phyloP scores from a whole-genome alignment of 2,329 filamentous ascomycete genomes.

The Annulohypoxylon truncatum region DNA sequence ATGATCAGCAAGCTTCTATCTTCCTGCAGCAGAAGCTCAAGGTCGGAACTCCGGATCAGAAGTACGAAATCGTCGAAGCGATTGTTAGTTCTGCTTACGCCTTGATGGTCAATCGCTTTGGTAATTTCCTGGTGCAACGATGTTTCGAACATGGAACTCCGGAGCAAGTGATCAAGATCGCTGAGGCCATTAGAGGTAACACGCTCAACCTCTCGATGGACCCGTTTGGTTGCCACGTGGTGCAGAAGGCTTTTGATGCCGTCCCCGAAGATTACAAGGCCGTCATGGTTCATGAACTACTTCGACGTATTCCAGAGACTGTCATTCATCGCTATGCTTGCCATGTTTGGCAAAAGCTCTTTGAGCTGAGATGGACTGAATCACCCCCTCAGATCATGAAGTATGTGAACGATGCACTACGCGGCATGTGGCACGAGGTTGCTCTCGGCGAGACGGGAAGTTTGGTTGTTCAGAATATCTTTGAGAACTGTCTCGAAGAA shows the following conservation, averaged over 20 bases:
- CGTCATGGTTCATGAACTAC: constrained; percentile 97
- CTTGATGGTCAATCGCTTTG: constrained; percentile 98
- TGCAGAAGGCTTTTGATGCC: constrained; percentile 98
- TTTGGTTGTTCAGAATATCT: constrained; percentile 98
- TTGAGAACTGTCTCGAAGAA: constrained; percentile 98
- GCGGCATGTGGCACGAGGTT: constrained; percentile 99
- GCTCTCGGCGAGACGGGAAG: constrained; percentile 97
- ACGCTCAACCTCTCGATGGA: constrained; percentile 97
- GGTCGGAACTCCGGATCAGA: constrained; percentile 92
- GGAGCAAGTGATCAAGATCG: constrained; percentile 94
- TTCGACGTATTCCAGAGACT: constrained; percentile 95
- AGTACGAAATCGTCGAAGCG: constrained; percentile 95
- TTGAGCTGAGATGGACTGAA: constrained; percentile 95
- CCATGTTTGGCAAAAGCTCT: constrained; percentile 99
- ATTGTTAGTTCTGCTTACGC: constrained; percentile 96
- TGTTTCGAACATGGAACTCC: constrained; percentile 98
- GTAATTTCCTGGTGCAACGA: constrained; percentile 97
- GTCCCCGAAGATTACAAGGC: constrained; percentile 98
- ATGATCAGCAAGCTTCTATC: constrained; percentile 98
- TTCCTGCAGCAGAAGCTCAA: constrained; percentile 99
- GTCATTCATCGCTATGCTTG: constrained; percentile 99
- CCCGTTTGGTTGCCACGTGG: constrained; percentile 96
- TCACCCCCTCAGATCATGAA: constrained; percentile 98
- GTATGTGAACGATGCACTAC: constrained; percentile 93
- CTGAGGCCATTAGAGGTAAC: constrained; percentile 91